Evolutionary conservation across 805 yeast genomes (phyloP), one percentile per base, ranked within the genome.

Genomic region (Kregervanrija fluxuum): DNA sequence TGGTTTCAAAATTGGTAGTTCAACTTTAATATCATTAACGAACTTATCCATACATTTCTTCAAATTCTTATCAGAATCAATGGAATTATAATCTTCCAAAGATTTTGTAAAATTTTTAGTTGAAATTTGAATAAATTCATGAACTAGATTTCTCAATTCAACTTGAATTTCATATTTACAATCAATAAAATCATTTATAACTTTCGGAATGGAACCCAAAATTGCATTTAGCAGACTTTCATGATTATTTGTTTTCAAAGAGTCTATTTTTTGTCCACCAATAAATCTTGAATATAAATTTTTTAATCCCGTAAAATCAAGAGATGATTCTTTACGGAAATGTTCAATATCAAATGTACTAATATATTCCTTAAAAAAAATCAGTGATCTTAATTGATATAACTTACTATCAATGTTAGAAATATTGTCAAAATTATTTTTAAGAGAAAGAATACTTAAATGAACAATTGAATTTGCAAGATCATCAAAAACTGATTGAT

Each of bases 401-500:
- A 90, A 65, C 43, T 77, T 77, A 0, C 85, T 70, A 52, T 82
- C 90, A 11, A 64, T 51, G 0, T 87, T 85, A 28, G 74, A 63
- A 51, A 71, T 65, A 33, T 61, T 53, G 4, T 69, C 65, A 50
- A 73, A 73, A 11, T 84, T 82, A 12, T 67, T 63, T 44, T 75
- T 74, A 53, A 88, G 63, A 6, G 93, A 77, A 12, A 66, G 55
- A 33, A 88, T 75, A 54, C 93, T 82, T 37, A 83, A 75, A 57
- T 86, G 96, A 4, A 91, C 85, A 42, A 88, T 80, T 45, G 84
- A 79, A 60, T 88, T 95, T 0, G 96, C 95, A 51, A 90, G 65
- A 56, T 87, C 95, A 59, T 88, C 95, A 65, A 90, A 91, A 2
- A 88, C 85, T 11, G 74, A 66, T 2, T 90, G 79, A 51, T 82